Base-by-base conservation (phyloP, 1,139 yeast genomes). In the Yamadazyma kanchanaburiensis region DNA sequence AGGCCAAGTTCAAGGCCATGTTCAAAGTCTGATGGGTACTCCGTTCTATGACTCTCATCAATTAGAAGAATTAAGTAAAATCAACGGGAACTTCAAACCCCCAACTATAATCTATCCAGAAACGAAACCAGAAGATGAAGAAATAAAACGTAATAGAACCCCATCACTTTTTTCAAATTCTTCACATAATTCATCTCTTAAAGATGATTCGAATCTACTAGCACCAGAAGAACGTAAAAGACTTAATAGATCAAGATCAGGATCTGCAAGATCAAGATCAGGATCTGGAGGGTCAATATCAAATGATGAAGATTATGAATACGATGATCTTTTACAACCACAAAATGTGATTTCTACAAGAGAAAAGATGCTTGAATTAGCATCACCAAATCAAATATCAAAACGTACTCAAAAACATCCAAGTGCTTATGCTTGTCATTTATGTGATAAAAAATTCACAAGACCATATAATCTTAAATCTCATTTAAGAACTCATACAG, bases 401-500 rank as follows among this genome's bases (percentile, higher is more conserved):
- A 76, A 71, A 44, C 62, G 84, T 21, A 69, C 75, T 3, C 89
- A 83, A 45, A 84, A 82, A 44, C 84, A 82, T 48, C 91, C 94
- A 0, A 75, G 89, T 17, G 74, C 80, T 8, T 88, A 78, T 54
- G 83, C 86, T 0, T 91, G 98, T 55, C 80, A 80, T 37, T 57
- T 84, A 30, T 91, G 98, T 58, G 89, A 81, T 26, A 88, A 87
- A 55, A 63, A 81, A 30, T 91, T 91, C 53, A 88, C 97, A 2
- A 63, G 97, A 36, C 96, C 96, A 0, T 91, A 91, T 56, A 91
- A 91, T 52, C 64, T 91, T 46, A 85, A 91, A 46, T 86, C 96
- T 0, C 98, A 91, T 60, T 63, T 85, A 48, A 64, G 96, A 35
- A 89, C 97, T 0, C 98, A 91, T 54, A 89, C 96, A 0, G 89